A percentile compares a stretch with the other conserved stretches of the same genome.
Conservation (phyloP, 345 rosid genomes). For the Camelina sativa region DNA sequence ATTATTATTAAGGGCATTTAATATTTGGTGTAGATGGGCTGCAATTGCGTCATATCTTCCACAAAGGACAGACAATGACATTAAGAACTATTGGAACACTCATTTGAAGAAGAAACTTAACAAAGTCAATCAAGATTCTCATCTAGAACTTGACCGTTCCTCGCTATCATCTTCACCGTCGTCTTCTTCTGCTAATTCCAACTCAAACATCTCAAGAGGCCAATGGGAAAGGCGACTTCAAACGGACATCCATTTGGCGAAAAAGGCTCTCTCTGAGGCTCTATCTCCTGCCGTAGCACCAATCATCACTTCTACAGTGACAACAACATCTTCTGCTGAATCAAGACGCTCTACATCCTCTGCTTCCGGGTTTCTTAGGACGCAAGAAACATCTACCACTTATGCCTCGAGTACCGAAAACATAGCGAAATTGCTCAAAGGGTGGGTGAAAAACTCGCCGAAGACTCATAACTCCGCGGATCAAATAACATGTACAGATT, state of each 20-base stretch:
- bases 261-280: slow-evolving; percentile 69
- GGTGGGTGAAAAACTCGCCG: slow-evolving; percentile 58
- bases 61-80: slow-evolving; percentile 84
- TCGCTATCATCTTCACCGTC: slow-evolving; percentile 43
- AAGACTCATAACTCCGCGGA: slow-evolving; percentile 30
- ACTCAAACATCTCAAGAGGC: slow-evolving; percentile 57
- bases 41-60: slow-evolving; percentile 91
- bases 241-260: slow-evolving; percentile 71
- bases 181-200: slow-evolving; percentile 42
- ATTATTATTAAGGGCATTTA: neutral
- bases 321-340: slow-evolving; percentile 40
- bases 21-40: slow-evolving; percentile 70
- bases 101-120: slow-evolving; percentile 77
- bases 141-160: slow-evolving; percentile 40
- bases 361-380: slow-evolving; percentile 25
- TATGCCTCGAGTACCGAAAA: slow-evolving; percentile 78
- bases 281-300: slow-evolving; percentile 60
- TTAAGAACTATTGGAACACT: slow-evolving; percentile 84
- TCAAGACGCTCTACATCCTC: slow-evolving; percentile 43
- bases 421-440: slow-evolving; percentile 71
- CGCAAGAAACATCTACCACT: slow-evolving; percentile 40
- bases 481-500: slow-evolving; percentile 18
- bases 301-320: neutral
- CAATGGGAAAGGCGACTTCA: slow-evolving; percentile 86
- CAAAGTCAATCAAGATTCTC: slow-evolving; percentile 46